Base-by-base conservation (phyloP, 768 basidiomycete genomes). In the Auricularia heimuer region DNA sequence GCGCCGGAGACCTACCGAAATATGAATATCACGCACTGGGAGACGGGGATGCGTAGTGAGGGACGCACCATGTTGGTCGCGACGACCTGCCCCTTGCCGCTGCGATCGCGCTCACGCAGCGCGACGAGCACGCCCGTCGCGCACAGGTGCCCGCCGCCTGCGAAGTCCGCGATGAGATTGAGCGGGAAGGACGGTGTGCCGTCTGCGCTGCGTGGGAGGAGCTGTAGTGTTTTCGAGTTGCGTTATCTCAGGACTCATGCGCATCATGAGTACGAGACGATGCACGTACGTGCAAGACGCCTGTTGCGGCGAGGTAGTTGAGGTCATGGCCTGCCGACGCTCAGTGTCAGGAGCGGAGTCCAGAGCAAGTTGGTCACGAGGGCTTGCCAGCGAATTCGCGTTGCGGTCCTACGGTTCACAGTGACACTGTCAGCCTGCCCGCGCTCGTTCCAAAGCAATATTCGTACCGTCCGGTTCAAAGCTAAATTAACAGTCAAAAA, bases 151-250 rank as follows among this genome's bases (percentile, higher is more conserved):
- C 90, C 90, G 3, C 91, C 91, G 2, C 90, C 91, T 1, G 87
- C 92, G 73, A 93, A 92, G 70, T 92, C 92, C 11, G 85, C 90
- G 4, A 93, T 78, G 14, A 92, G 71, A 69, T 94, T 93, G 51
- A 89, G 73, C 7, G 91, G 92, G 65, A 88, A 88, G 42, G 74
- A 75, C 0, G 91, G 91, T 68, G 86, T 88, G 11, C 82, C 83
- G 24, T 71, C 70, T 1, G 78, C 80, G 90, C 84, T 85, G 90
- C 56, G 6, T 12, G 7, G 11, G 16, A 24, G 12, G 54, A 21
- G 45, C 29, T 44, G 44, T 66, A 61, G 29, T 29, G 29, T 29
- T 29, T 29, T 29, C 29, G n/a, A 21, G 6, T 34, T 4, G 39
- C 16, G 36, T 63, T 39, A 12, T 12, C 3, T 37, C 58, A 4